Percentiles rank a stretch among this genome's conserved stretches.
Evolutionary conservation across 805 yeast genomes (phyloP).

Genomic region (Scheffersomyces spartinae): DNA sequence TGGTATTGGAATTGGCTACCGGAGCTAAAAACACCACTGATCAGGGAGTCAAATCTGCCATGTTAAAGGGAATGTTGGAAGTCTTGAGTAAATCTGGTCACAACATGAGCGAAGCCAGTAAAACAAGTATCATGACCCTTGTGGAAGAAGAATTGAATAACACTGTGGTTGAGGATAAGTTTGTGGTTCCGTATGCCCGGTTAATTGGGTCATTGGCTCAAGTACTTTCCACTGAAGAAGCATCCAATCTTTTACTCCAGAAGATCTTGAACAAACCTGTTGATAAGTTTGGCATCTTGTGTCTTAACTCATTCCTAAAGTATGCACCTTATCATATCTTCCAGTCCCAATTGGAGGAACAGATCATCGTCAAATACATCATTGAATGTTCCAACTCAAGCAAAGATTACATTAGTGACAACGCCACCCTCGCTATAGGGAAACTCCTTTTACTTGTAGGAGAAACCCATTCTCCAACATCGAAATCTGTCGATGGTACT

Average conservation of each 20-base stretch:
- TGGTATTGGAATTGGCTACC: constrained; percentile 69
- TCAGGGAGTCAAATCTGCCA: constrained; percentile 69
- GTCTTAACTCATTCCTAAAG: constrained; percentile 69
- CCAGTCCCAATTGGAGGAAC: constrained; percentile 36
- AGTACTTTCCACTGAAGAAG: constrained; percentile 54
- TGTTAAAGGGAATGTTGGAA: constrained; percentile 75
- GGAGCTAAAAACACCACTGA: constrained; percentile 62
- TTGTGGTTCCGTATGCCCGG: constrained; percentile 67
- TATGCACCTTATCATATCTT: constrained; percentile 63
- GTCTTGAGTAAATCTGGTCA: constrained; percentile 72
- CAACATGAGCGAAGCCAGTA: constrained; percentile 65
- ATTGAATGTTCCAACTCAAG: constrained; percentile 30
- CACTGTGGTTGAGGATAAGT: constrained; percentile 37
- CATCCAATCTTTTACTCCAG: constrained; percentile 41
- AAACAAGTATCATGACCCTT: constrained; percentile 52
- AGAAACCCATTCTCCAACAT: constrained; percentile 19
- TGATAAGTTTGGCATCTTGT: constrained; percentile 53
- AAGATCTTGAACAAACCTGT: constrained; percentile 43
- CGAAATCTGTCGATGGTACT: constrained; percentile 16
- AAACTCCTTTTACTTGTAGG: constrained; percentile 52
- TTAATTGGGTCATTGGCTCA: constrained; percentile 68
- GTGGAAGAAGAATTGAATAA: constrained; percentile 57
- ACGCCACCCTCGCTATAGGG: constrained; percentile 71
- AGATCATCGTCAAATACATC: constrained; percentile 40
- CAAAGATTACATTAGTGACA: constrained; percentile 52